Conservation (phyloP, 257 asterid genomes). For the Paraleonurus japonicus region DNA sequence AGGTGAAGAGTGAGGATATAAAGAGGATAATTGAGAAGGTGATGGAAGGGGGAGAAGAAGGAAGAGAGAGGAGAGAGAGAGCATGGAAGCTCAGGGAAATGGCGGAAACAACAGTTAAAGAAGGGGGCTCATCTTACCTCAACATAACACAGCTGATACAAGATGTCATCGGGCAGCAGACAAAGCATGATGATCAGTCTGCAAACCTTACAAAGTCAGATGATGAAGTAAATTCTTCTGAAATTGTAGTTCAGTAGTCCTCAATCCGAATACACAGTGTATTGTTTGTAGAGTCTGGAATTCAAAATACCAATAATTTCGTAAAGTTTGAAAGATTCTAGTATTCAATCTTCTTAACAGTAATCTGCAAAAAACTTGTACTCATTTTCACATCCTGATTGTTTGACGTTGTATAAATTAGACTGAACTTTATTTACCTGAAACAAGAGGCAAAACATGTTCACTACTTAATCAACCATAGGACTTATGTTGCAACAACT, state of each 20-base stretch:
- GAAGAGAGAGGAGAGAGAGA: constrained; percentile 33
- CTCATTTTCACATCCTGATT: too few relatives aligned
- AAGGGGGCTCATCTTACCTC: constrained; percentile 27
- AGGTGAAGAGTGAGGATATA: constrained; percentile 25
- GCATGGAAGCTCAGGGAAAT: constrained; percentile 37
- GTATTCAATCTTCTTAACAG: too few relatives aligned
- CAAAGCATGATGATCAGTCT: neutral
- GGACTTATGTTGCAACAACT: too few relatives aligned
- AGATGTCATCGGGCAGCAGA: neutral
- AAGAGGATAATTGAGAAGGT: constrained; percentile 3
- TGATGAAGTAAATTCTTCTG: neutral
- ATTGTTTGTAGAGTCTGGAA: neutral
- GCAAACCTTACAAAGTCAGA: neutral
- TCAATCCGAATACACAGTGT: neutral
- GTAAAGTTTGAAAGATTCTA: too few relatives aligned
- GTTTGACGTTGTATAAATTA: too few relatives aligned
- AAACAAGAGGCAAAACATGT: too few relatives aligned
- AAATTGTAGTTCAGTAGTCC: neutral
- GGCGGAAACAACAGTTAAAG: constrained; percentile 38
- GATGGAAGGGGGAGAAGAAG: constrained; percentile 45
- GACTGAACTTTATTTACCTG: too few relatives aligned
- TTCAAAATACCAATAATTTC: too few relatives aligned
- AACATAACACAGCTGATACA: constrained; percentile 8
- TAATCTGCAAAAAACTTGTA: too few relatives aligned
- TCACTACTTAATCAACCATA: too few relatives aligned